These are phyloP conservation scores for Medicago lupulina DNA, from an alignment of 306 rosid genomes.

Conservation along the genomic window DNA sequence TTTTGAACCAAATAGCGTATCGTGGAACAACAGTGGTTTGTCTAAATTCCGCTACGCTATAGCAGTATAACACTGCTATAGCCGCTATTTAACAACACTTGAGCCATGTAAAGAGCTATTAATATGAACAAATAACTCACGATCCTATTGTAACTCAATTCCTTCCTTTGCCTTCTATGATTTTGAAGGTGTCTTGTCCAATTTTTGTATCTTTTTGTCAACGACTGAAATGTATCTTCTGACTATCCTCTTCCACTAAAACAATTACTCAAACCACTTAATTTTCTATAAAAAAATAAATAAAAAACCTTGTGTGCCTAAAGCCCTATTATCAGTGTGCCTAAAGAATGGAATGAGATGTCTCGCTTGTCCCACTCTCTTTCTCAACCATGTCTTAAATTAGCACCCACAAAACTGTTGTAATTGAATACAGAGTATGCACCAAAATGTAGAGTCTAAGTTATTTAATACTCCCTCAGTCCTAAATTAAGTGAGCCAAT, in stretches of 20 bases:
- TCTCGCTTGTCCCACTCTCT: not conserved
- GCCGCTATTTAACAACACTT: too few relatives aligned
- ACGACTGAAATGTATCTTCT: not conserved
- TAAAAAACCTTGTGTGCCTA: not conserved
- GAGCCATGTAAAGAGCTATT: not conserved
- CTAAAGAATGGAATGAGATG: not conserved
- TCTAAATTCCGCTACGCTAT: too few relatives aligned
- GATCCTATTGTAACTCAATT: slow-evolving; percentile 13
- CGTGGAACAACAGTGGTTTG: too few relatives aligned
- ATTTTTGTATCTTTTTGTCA: not conserved
- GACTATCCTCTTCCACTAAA: slow-evolving; percentile 3
- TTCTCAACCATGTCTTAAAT: slow-evolving; percentile 1
- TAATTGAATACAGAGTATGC: not conserved
- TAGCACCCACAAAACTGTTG: not conserved
- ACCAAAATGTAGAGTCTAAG: not conserved
- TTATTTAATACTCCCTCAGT: too few relatives aligned
- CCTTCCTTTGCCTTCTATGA: not conserved
- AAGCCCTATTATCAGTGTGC: not conserved
- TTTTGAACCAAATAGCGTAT: too few relatives aligned
- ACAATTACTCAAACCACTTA: slow-evolving; percentile 2
- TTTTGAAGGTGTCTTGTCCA: not conserved
- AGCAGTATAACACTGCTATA: too few relatives aligned
- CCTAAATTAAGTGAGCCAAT: not conserved
- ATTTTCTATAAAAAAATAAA: not conserved
- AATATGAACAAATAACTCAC: not conserved